Evolutionary conservation across 306 rosid species (phyloP), one percentile per base, ranked within the genome.

Genomic region (Luffa acutangula): DNA sequence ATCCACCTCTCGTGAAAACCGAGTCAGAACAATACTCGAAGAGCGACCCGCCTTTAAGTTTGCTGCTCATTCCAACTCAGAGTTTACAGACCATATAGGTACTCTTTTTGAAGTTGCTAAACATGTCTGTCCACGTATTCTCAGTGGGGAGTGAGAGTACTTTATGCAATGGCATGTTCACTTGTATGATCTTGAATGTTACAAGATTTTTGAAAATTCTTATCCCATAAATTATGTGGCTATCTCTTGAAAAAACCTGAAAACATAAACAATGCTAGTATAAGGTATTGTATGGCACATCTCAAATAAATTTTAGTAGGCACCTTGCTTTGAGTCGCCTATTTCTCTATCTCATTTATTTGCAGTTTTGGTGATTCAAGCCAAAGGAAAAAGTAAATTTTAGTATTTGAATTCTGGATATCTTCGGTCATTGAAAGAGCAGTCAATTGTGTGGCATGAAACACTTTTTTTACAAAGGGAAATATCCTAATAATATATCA

Each of bases 1-100:
- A 66, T 87, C 97, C 48, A 86, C 89, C 76, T 91, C 98, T 63
- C 87, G 86, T 45, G 92, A 89, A 48, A 96, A 91, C 81, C 89
- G 85, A 41, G 41, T 41, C 5, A 73, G 83, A 66, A 60, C 91
- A 59, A 72, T 81, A 5, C 83, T 53, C 17, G 91, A 91, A 42
- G 92, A 93, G 58, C 86, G 78, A 34, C 88, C 85, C 49, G 78
- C 90, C 80, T 88, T 89, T 83, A 91, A 90, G 87, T 70, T 91
- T 83, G 87, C 89, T 43, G 54, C 91, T 83, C 91, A 87, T 75
- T 81, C 86, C 81, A 87, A 79, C 87, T 69, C 89, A 17, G 89
- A 72, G 54, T 72, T 78, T 57, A 86, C 77, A 78, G 84, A 78
- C 76, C 89, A 78, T 79, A 62, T 86, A 72, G 97, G 96, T 91